Conservation (phyloP, 148 eudicot genomes). For the Rhododendron henanense region DNA sequence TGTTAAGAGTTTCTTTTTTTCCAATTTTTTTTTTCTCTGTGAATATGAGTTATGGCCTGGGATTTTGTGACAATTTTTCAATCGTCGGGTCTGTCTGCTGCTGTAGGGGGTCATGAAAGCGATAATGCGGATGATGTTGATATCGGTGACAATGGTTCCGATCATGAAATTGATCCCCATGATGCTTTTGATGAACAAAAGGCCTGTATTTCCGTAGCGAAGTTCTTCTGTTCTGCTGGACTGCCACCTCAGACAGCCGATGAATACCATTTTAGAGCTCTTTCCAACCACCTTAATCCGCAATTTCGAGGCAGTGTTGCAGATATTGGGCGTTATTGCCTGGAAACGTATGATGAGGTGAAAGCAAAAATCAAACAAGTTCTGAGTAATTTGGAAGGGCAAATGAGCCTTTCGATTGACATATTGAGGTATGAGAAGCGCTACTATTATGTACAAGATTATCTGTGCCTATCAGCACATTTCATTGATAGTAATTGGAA, state of each 20-base stretch:
- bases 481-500: constrained; percentile 4
- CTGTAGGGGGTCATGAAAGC: not conserved
- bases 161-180: not conserved
- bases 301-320: not conserved
- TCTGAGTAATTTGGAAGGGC: not conserved
- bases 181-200: not conserved
- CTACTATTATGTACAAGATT: not conserved
- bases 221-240: not conserved
- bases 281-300: not conserved
- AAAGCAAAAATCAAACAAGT: not conserved
- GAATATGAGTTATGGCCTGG: not conserved
- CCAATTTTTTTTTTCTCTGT: not conserved
- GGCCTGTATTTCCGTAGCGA: not conserved
- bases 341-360: constrained; percentile 7
- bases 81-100: not conserved
- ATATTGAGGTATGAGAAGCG: not conserved
- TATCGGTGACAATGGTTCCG: not conserved
- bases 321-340: not conserved
- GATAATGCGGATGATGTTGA: not conserved
- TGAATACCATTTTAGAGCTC: not conserved
- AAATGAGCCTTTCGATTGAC: not conserved
- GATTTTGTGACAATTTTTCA: not conserved
- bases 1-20: too few relatives aligned
- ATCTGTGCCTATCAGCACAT: not conserved
- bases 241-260: not conserved